A percentile compares a stretch with the other conserved stretches of the same genome.
phyloP scores from a whole-genome alignment of 768 basidiomycete genomes.

The Melanogaster broomeanus region DNA sequence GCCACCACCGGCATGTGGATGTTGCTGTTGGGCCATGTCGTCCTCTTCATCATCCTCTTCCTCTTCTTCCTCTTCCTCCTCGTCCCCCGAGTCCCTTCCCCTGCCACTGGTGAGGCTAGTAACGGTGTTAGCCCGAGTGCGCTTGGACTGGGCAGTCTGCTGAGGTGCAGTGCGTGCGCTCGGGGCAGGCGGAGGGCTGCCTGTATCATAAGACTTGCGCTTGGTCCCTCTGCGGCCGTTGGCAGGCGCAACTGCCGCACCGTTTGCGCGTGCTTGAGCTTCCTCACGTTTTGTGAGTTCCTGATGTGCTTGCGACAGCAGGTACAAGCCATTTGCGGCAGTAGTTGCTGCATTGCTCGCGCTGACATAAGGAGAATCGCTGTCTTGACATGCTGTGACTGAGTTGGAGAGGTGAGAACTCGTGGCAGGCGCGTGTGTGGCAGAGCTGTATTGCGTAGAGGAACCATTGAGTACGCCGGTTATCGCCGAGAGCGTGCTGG shows the following conservation, averaged over 20 bases:
- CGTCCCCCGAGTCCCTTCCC: conserved; percentile 39
- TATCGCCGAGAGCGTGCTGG: conserved; percentile 60
- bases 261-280: conserved; percentile 63
- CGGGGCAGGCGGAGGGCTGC: conserved; percentile 35
- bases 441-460: conserved; percentile 25
- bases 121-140: conserved; percentile 39
- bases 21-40: conserved; percentile 19
- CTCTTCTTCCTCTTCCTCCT: conserved; percentile 40
- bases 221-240: conserved; percentile 58
- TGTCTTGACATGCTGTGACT: conserved; percentile 36
- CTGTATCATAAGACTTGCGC: conserved; percentile 62
- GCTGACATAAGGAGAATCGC: conserved; percentile 36
- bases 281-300: conserved; percentile 96
- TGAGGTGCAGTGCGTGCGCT: conserved; percentile 25
- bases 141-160: conserved; percentile 30
- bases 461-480: conserved; percentile 67
- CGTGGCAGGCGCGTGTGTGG: conserved; percentile 35
- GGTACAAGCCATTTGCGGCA: conserved; percentile 90
- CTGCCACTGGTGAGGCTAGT: conserved; percentile 30
- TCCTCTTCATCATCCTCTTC: conserved; percentile 41
- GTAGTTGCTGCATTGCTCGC: conserved; percentile 62
- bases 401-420: conserved; percentile 38
- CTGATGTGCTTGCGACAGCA: conserved; percentile 93
- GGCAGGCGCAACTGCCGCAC: conserved; percentile 31
- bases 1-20: conserved; percentile 6